Base-by-base conservation (phyloP, 176 grass and related monocot species). In the Poa annua region DNA sequence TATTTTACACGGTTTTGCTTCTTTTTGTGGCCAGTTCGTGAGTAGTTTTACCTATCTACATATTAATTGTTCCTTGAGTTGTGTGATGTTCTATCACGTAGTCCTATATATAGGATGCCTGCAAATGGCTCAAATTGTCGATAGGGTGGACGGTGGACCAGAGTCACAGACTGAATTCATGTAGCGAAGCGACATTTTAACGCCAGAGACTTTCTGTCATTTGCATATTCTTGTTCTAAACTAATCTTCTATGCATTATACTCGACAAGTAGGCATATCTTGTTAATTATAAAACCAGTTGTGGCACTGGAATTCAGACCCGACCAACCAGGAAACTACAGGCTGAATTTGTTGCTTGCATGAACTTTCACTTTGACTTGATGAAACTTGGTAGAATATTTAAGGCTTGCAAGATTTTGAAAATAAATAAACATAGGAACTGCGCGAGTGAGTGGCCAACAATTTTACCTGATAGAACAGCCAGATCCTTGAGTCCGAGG, bases 401-500 rank as follows among this genome's bases (percentile, higher is more conserved):
- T 7, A 65, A 65, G 6, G 35, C 29, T 66, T 8, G 29, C 7
- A 35, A 66, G 32, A 66, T 66, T 66, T 66, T 17, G 44, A 45
- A 45, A 2, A 12, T 3, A 45, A 11, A 45, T 0, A 45, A 11
- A 11, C 12, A 48, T 48, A 14, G 5, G 21, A 70, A 70, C 6
- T 47, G 39, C n/a, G 4, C 38, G 36, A 38, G 36, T 38, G 22
- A 42, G 22, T 61, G 71, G 7, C 75, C 11, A 38, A 69, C 20
- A 69, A 69, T 69, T 69, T 16, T 86, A 91, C 92, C 92, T 82
- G 89, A 92, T 4, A 94, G 81, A 92, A 92, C 92, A 54, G 82
- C 92, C 7, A 94, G 72, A 84, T 94, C 92, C 78, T 92, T 92
- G 66, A 94, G n/a, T 53, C 59, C 49, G 53, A 94, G 84, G n/a